A percentile compares a stretch with the other conserved stretches of the same genome.
Conservation (phyloP, 495 filamentous ascomycete genomes). For the Aspergillus affinis region DNA sequence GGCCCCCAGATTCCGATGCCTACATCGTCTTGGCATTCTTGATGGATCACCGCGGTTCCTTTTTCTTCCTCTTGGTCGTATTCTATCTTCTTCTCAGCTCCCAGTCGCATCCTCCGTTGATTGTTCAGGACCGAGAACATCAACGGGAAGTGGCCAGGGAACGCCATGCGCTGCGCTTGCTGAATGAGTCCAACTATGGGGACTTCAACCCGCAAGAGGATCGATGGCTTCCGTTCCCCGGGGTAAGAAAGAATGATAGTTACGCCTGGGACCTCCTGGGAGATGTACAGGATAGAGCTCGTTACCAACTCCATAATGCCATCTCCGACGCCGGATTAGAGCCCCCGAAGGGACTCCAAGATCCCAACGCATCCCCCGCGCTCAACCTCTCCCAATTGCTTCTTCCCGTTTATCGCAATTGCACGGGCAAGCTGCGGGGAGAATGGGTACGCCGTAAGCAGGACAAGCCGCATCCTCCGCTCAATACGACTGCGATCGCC, state of each 20-base stretch:
- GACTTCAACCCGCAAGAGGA: constrained; percentile 62
- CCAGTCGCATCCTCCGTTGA: constrained; percentile 44
- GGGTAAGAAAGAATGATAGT: constrained; percentile 68
- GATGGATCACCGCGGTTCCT: constrained; percentile 52
- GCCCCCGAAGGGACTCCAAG: constrained; percentile 35
- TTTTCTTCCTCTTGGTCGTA: constrained; percentile 49
- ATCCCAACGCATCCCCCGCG: constrained; percentile 39
- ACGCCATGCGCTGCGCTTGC: constrained; percentile 57
- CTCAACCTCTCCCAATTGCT: constrained; percentile 42
- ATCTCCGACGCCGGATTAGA: constrained; percentile 40
- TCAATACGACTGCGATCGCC: constrained; percentile 54
- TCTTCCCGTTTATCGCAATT: constrained; percentile 71
- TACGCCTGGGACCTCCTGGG: constrained; percentile 69
- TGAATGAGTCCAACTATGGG: constrained; percentile 73
- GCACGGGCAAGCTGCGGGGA: constrained; percentile 73
- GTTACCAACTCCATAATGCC: constrained; percentile 46
- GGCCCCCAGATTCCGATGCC: constrained; percentile 30
- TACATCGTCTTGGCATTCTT: constrained; percentile 29
- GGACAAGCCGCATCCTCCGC: constrained; percentile 31
- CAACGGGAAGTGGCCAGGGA: constrained; percentile 49
- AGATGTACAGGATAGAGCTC: constrained; percentile 55
- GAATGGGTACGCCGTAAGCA: constrained; percentile 66
- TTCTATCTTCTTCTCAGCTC: constrained; percentile 51
- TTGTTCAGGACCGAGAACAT: constrained; percentile 47
- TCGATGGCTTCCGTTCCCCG: constrained; percentile 73